Evolutionary conservation across 176 grass and related monocot species (phyloP).

Genomic region (Avena atlantica): DNA sequence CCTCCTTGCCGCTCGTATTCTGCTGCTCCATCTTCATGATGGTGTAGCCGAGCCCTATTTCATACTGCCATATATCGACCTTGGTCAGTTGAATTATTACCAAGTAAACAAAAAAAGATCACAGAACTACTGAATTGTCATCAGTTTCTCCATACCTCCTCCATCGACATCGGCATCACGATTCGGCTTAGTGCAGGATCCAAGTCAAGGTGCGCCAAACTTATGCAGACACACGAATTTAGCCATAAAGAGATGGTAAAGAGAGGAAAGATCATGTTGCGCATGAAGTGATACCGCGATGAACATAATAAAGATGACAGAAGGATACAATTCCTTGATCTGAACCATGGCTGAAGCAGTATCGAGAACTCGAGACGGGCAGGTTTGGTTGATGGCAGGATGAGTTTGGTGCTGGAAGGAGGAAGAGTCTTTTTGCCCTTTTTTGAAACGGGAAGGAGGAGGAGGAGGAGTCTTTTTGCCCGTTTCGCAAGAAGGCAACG

Average conservation of each 20-base stretch:
- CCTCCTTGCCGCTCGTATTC: constrained; percentile 85
- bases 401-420: neutral
- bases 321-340: constrained; percentile 98
- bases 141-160: constrained; percentile 70
- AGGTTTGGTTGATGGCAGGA: neutral
- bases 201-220: constrained; percentile 52
- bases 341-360: constrained; percentile 70
- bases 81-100: neutral
- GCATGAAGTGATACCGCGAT: neutral
- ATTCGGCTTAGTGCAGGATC: constrained; percentile 69
- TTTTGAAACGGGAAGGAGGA: neutral
- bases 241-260: neutral
- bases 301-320: neutral
- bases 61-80: constrained; percentile 57
- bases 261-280: neutral
- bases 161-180: constrained; percentile 84
- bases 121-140: neutral
- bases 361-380: neutral
- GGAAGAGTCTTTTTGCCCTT: neutral
- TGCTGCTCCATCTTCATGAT: constrained; percentile 95
- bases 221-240: neutral
- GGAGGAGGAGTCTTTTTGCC: constrained; percentile 4
- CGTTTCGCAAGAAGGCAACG: constrained; percentile 39
- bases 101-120: constrained; percentile 21
- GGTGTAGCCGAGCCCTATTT: constrained; percentile 80